Percentiles rank a stretch among this genome's conserved stretches.
Conservation (phyloP, 805 yeast genomes). For the Sungouiozyma ichnusensis region DNA sequence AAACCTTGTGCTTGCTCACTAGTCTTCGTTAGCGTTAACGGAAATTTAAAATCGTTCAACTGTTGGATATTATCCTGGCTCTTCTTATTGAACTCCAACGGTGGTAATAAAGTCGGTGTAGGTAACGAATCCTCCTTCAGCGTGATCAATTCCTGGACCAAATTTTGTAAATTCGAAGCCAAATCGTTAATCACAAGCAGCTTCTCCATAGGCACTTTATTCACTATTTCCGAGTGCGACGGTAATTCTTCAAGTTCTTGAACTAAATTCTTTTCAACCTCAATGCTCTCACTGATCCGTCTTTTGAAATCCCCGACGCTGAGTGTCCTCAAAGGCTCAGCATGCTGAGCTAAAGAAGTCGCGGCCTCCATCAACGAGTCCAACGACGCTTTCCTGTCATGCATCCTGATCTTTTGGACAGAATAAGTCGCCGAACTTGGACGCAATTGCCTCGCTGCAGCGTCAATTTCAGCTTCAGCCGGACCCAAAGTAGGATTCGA, state of each 20-base stretch:
- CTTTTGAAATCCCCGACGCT: neutral
- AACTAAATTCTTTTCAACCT: neutral
- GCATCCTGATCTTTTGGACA: neutral
- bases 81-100: neutral
- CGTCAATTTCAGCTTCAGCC: no score
- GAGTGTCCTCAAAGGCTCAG: neutral
- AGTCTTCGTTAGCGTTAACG: neutral
- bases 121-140: neutral
- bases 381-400: slow-evolving; percentile 9
- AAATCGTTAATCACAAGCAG: neutral
- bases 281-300: neutral
- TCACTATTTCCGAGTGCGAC: neutral
- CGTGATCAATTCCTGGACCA: neutral
- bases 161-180: slow-evolving; percentile 1
- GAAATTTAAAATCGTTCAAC: neutral
- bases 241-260: neutral
- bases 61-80: neutral
- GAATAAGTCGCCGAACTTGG: neutral
- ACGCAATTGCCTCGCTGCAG: neutral
- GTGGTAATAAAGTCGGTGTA: neutral
- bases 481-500: neutral
- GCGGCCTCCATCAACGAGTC: slow-evolving; percentile 21
- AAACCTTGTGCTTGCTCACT: neutral
- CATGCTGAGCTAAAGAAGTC: slow-evolving; percentile 6
- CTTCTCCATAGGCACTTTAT: neutral